Conservation (phyloP, 306 rosid genomes). For the Senna tora region DNA sequence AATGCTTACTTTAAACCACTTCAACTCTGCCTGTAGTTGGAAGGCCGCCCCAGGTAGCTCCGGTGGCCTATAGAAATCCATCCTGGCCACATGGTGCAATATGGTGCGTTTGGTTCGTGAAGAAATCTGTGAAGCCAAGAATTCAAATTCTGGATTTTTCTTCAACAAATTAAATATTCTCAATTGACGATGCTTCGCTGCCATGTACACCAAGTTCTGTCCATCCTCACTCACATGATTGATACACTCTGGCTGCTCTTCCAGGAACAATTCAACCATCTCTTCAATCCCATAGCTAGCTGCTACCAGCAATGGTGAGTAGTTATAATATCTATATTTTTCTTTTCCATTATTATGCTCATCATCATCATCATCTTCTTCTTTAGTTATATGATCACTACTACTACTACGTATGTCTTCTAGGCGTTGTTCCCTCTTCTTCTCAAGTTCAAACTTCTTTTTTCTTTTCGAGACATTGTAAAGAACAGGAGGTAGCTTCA, state of each 20-base stretch:
- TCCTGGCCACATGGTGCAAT: conserved; percentile 40
- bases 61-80: not conserved
- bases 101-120: conserved; percentile 23
- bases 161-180: conserved; percentile 29
- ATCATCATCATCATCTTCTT: no score
- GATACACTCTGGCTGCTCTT: conserved; percentile 26
- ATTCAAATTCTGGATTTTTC: not conserved
- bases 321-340: no score
- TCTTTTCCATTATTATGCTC: no score
- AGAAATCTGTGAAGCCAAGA: conserved; percentile 28
- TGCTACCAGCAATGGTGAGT: conserved; percentile 46
- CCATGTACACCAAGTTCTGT: conserved; percentile 35
- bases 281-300: conserved; percentile 40
- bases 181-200: conserved; percentile 34
- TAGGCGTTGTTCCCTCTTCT: not conserved
- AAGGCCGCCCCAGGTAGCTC: conserved; percentile 36
- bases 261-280: conserved; percentile 32
- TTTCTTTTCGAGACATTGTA: no score
- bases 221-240: conserved; percentile 5
- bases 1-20: conserved; percentile 40
- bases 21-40: conserved; percentile 49
- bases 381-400: no score
- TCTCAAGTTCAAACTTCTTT: not conserved
- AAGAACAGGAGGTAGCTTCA: not conserved
- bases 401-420: no score